Percentiles rank a stretch among this genome's conserved stretches.
These are phyloP conservation scores for Passalora sequoiae DNA, from an alignment of 2,329 filamentous ascomycete genomes.

Conservation along the genomic window DNA sequence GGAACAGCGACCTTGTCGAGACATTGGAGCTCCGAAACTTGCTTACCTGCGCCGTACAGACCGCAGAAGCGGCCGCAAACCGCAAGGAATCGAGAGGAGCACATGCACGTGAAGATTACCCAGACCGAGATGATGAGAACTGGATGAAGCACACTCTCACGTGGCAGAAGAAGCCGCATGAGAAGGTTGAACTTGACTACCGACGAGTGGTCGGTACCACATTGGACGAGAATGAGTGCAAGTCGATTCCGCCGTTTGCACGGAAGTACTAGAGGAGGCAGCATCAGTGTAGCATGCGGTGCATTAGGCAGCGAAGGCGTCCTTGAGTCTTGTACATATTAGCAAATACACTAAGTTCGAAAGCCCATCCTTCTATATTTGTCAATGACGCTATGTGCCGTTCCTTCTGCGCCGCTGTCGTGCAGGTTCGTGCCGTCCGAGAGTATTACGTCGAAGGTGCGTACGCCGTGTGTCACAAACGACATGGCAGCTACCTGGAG, in stretches of 20 bases:
- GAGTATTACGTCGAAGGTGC: no score
- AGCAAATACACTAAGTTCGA: constrained; percentile 8
- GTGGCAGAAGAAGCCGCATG: constrained; percentile 90
- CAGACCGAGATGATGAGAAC: constrained; percentile 87
- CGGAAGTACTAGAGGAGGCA: constrained; percentile 64
- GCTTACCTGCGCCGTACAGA: constrained; percentile 93
- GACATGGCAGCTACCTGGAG: no score
- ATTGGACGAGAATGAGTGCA: constrained; percentile 92
- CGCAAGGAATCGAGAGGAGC: constrained; percentile 96
- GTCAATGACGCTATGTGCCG: no score
- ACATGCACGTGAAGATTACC: constrained; percentile 93
- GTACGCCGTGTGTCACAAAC: no score
- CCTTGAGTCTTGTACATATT: constrained; percentile 16
- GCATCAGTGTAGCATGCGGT: constrained; percentile 10
- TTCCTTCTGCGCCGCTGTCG: neutral
- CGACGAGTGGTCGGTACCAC: constrained; percentile 75
- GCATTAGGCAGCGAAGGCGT: constrained; percentile 18
- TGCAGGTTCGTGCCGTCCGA: neutral
- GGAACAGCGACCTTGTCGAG: constrained; percentile 97
- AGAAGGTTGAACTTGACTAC: constrained; percentile 80
- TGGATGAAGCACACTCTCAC: constrained; percentile 99
- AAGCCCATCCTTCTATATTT: neutral
- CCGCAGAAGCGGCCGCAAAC: constrained; percentile 81
- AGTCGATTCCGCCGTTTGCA: constrained; percentile 94
- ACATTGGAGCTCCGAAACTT: constrained; percentile 93